These are phyloP conservation scores for Bruguiera sexangula DNA, from an alignment of 345 rosid genomes.

Conservation along the genomic window DNA sequence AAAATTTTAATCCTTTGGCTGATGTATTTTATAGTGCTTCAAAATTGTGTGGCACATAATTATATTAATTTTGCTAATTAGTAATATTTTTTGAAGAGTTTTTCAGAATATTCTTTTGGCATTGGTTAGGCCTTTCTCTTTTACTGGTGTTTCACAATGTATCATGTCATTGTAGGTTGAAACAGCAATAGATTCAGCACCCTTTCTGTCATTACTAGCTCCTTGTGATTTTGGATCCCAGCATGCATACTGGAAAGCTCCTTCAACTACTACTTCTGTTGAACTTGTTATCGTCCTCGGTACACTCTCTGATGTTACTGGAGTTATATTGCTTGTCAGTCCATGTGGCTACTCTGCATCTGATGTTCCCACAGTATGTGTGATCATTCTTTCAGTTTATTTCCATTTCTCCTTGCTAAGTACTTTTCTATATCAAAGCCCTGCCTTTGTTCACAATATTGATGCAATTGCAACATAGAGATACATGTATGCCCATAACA, in stretches of 20 bases:
- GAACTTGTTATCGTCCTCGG: slow-evolving; percentile 72
- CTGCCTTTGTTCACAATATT: background rate
- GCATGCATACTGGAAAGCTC: slow-evolving; percentile 84
- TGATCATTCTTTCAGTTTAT: slow-evolving; percentile 7
- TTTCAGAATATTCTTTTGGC: too few relatives aligned
- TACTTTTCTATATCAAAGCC: background rate
- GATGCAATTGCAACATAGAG: background rate
- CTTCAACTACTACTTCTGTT: slow-evolving; percentile 49
- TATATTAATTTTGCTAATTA: too few relatives aligned
- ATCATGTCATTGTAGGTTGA: slow-evolving; percentile 57
- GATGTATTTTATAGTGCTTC: too few relatives aligned
- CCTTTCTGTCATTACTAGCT: slow-evolving; percentile 66
- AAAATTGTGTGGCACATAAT: too few relatives aligned
- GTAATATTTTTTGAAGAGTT: too few relatives aligned
- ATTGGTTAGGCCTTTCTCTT: too few relatives aligned
- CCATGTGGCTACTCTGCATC: slow-evolving; percentile 88
- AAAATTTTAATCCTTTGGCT: background rate
- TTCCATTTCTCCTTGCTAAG: background rate
- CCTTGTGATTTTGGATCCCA: slow-evolving; percentile 54
- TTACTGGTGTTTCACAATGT: slow-evolving; percentile 12
- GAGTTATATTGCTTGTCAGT: slow-evolving; percentile 78
- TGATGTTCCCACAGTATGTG: slow-evolving; percentile 75
- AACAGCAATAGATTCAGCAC: slow-evolving; percentile 82
- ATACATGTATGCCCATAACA: too few relatives aligned
- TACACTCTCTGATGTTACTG: slow-evolving; percentile 71